Percentiles rank a stretch among this genome's conserved stretches.
Conservation (phyloP, 805 yeast genomes). For the Candida tallmaniae region DNA sequence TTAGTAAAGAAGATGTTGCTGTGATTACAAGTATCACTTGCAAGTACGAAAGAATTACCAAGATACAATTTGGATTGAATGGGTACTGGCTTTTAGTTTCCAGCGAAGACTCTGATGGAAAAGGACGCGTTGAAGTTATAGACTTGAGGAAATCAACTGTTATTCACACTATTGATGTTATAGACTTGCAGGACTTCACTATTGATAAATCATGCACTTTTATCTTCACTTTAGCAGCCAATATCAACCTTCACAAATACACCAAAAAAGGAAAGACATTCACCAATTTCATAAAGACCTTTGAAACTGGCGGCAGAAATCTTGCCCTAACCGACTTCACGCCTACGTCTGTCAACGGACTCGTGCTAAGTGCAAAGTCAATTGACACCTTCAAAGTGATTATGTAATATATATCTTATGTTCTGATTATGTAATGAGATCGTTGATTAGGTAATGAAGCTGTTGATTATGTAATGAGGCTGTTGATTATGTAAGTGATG, state of each 20-base stretch:
- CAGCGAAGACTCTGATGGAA: conserved; percentile 12
- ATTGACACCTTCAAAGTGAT: no score
- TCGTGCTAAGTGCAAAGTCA: no score
- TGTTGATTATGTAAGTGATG: no score
- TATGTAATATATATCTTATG: no score
- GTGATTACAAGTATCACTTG: conserved; percentile 29
- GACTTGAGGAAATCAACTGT: conserved; percentile 43
- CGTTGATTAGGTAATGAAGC: no score
- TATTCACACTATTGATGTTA: conserved; percentile 23
- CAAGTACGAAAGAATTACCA: conserved; percentile 20
- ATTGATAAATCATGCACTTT: conserved; percentile 36
- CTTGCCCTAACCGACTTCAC: background rate
- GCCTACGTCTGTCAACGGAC: background rate
- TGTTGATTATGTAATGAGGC: no score
- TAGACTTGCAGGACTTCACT: conserved; percentile 17
- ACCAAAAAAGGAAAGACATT: conserved; percentile 35
- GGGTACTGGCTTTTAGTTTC: conserved; percentile 57
- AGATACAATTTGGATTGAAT: conserved; percentile 52
- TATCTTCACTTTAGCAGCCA: conserved; percentile 16
- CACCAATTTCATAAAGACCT: conserved; percentile 2
- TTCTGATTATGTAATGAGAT: background rate
- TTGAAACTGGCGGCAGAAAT: background rate
- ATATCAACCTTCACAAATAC: conserved; percentile 29
- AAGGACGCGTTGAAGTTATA: conserved; percentile 37
- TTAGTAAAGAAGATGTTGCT: conserved; percentile 33